Conservation (phyloP, 139 green algal species). For the Auxenochlorella pyrenoidosa region DNA sequence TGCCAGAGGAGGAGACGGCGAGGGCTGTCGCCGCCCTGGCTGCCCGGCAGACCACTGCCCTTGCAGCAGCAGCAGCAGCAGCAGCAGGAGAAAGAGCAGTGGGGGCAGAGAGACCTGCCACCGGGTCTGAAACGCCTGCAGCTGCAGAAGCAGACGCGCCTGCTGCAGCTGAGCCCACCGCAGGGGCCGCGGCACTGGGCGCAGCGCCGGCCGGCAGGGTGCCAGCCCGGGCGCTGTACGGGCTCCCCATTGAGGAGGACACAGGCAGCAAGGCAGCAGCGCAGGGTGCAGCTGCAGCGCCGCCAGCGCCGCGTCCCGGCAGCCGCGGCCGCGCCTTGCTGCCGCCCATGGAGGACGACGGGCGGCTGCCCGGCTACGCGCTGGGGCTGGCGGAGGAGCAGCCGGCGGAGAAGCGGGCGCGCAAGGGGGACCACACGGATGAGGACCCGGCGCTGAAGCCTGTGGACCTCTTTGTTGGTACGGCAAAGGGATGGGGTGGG, state of each 20-base stretch:
- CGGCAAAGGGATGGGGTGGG: not conserved
- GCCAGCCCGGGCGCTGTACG: constrained; percentile 8
- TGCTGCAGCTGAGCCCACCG: not conserved
- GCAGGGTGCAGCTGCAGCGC: not conserved
- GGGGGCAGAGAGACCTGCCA: not conserved
- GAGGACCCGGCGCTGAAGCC: constrained; percentile 14
- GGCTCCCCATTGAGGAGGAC: not conserved
- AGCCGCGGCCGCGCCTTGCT: not conserved
- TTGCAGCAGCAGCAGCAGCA: not conserved
- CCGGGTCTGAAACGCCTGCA: not conserved
- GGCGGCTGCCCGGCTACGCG: constrained; percentile 8
- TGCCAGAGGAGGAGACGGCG: constrained; percentile 24
- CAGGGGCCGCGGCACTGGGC: not conserved
- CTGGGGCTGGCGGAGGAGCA: not conserved
- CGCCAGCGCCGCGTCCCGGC: not conserved
- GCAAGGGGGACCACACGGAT: not conserved
- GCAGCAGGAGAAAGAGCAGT: not conserved
- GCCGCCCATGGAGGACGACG: constrained; percentile 5
- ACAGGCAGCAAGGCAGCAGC: not conserved
- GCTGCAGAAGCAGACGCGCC: not conserved
- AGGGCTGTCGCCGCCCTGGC: not conserved
- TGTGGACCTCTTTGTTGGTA: constrained; percentile 8
- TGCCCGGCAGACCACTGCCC: not conserved
- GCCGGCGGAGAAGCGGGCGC: not conserved
- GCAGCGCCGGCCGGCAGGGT: not conserved